These are phyloP conservation scores for Tephrocybe rancida DNA, from an alignment of 768 basidiomycete species.

Conservation along the genomic window DNA sequence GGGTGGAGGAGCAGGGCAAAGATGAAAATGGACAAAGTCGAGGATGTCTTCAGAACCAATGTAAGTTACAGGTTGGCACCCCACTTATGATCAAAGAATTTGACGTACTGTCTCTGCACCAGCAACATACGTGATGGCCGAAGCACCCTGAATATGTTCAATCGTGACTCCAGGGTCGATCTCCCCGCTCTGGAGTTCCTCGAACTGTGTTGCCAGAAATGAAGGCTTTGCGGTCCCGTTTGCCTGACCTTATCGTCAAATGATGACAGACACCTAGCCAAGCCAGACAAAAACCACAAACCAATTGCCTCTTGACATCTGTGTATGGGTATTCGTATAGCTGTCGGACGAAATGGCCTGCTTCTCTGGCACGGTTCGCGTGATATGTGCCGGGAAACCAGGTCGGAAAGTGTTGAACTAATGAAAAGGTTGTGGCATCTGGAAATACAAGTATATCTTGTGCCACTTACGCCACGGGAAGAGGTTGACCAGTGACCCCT, in stretches of 20 bases:
- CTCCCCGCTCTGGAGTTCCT: conserved; percentile 12
- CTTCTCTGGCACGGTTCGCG: conserved; percentile 12
- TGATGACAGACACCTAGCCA: neutral
- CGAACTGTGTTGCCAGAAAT: conserved; percentile 17
- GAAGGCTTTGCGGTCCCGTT: conserved; percentile 20
- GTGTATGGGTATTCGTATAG: conserved; percentile 17
- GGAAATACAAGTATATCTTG: conserved; percentile 6
- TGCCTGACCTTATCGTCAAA: conserved; percentile 10
- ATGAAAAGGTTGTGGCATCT: neutral
- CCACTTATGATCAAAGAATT: no score
- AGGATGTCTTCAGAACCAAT: conserved; percentile 3
- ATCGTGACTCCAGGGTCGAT: conserved; percentile 1
- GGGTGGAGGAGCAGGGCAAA: conserved; percentile 18
- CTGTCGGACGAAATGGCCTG: conserved; percentile 2
- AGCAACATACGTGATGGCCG: conserved; percentile 10
- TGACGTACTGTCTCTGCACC: conserved; percentile 18
- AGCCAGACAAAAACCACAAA: neutral
- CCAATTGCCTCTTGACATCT: conserved; percentile 18
- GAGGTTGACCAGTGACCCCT: conserved; percentile 20
- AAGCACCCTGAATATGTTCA: conserved; percentile 13
- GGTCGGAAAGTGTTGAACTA: conserved; percentile 20
- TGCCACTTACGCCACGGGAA: conserved; percentile 23
- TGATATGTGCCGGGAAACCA: conserved; percentile 25
- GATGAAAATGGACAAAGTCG: conserved; percentile 11
- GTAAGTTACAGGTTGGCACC: no score